Percentiles rank a stretch among this genome's conserved stretches.
phyloP scores from a whole-genome alignment of 805 yeast genomes.

The Torulaspora franciscae region DNA sequence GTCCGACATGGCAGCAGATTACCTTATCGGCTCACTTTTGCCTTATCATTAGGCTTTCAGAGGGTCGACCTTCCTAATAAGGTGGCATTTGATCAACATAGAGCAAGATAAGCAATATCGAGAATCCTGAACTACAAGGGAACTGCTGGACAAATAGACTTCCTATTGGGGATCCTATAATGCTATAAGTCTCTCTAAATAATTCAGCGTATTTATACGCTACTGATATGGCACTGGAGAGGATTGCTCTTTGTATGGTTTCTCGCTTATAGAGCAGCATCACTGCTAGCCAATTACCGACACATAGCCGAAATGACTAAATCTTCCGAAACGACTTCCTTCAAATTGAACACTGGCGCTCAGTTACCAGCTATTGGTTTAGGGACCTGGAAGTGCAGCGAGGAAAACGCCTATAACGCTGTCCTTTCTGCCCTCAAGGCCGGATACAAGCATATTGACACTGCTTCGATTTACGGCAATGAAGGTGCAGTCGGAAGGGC shows the following conservation, averaged over 20 bases:
- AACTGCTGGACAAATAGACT: too few species aligned
- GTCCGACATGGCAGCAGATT: too few species aligned
- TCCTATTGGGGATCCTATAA: too few species aligned
- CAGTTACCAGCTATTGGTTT: conserved; percentile 63
- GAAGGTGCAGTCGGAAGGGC: conserved; percentile 63
- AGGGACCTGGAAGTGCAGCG: conserved; percentile 69
- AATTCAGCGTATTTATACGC: too few species aligned
- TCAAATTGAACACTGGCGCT: conserved; percentile 53
- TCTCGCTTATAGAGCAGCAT: too few species aligned
- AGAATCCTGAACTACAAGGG: too few species aligned
- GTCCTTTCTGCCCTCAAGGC: conserved; percentile 53
- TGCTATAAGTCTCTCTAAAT: too few species aligned
- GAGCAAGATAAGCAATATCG: not conserved
- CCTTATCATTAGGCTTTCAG: not conserved
- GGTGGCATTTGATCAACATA: not conserved
- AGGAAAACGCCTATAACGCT: conserved; percentile 52
- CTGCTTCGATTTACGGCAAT: conserved; percentile 64
- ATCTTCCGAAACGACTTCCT: not conserved
- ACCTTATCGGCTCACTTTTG: not conserved
- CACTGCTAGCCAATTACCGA: too few species aligned
- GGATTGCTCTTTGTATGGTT: too few species aligned
- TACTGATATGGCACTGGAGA: too few species aligned
- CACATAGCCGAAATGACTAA: not conserved
- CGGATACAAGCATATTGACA: conserved; percentile 75
- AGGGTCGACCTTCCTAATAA: not conserved